Evolutionary conservation across 768 basidiomycete species (phyloP).

Genomic region (Botryobasidium botryosum): DNA sequence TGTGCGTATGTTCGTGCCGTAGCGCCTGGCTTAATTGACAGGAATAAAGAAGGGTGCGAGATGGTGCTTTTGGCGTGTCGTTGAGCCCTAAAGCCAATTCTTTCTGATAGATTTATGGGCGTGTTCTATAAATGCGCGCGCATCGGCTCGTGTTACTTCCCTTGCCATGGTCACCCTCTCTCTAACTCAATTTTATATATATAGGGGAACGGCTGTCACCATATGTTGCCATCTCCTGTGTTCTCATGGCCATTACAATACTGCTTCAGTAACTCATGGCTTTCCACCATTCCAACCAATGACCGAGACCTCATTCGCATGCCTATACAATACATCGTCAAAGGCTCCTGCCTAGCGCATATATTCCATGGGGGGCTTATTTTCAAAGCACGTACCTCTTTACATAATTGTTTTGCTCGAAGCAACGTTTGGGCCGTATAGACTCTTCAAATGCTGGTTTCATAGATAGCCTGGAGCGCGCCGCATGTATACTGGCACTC

Average conservation of each 20-base stretch:
- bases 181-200: not conserved
- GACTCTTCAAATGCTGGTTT: too few species aligned
- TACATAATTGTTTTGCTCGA: too few species aligned
- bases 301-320: too few species aligned
- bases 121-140: conserved; percentile 91
- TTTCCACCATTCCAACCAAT: too few species aligned
- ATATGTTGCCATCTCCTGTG: conserved; percentile 84
- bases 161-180: not conserved
- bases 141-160: conserved; percentile 45
- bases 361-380: too few species aligned
- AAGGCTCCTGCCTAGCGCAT: too few species aligned
- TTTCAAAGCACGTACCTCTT: too few species aligned
- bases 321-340: too few species aligned
- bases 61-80: not conserved
- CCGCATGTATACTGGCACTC: too few species aligned
- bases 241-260: conserved; percentile 78
- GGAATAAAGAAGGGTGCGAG: conserved; percentile 75
- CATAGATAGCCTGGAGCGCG: too few species aligned
- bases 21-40: conserved; percentile 76
- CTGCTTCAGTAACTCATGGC: conserved; percentile 18
- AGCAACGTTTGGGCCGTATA: too few species aligned
- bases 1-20: conserved; percentile 90
- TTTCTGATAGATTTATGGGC: conserved; percentile 54
- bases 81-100: not conserved
- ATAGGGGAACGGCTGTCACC: conserved; percentile 90